These are phyloP conservation scores for Podospora appendiculata DNA, from an alignment of 495 filamentous ascomycete species.

Conservation along the genomic window DNA sequence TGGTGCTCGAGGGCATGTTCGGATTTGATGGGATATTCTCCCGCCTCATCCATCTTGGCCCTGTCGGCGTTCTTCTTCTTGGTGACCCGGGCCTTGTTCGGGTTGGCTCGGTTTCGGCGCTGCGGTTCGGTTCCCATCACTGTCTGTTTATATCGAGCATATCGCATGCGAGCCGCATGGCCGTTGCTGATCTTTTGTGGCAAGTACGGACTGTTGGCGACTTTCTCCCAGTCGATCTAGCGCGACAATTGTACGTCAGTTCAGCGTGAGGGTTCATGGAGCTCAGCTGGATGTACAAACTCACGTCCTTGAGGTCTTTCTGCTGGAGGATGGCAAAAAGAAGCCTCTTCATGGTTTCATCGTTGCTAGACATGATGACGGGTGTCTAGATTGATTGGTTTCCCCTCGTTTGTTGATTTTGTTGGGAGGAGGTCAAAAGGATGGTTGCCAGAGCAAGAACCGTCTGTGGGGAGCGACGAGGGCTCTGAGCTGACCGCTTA, in stretches of 20 bases:
- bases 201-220: slow-evolving; percentile 47
- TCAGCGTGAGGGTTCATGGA: no score
- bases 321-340: slow-evolving; percentile 72
- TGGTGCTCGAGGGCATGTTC: not conserved
- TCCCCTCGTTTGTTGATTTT: no score
- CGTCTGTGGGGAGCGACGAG: no score
- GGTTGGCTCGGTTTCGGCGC: slow-evolving; percentile 28
- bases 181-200: slow-evolving; percentile 63
- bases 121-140: slow-evolving; percentile 35
- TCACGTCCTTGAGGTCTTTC: slow-evolving; percentile 63
- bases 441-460: no score
- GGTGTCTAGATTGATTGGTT: not conserved
- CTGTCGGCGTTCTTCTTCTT: slow-evolving; percentile 35
- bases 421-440: no score
- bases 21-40: slow-evolving; percentile 13
- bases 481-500: no score
- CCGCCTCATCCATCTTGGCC: slow-evolving; percentile 22
- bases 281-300: slow-evolving; percentile 18
- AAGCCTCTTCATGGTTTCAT: slow-evolving; percentile 50
- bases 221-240: slow-evolving; percentile 68
- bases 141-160: slow-evolving; percentile 53
- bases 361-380: slow-evolving; percentile 38
- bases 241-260: not conserved
- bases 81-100: slow-evolving; percentile 22
- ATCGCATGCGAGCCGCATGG: slow-evolving; percentile 77